Conservation (phyloP, 2,329 filamentous ascomycete genomes). For the Calonectria pteridis region DNA sequence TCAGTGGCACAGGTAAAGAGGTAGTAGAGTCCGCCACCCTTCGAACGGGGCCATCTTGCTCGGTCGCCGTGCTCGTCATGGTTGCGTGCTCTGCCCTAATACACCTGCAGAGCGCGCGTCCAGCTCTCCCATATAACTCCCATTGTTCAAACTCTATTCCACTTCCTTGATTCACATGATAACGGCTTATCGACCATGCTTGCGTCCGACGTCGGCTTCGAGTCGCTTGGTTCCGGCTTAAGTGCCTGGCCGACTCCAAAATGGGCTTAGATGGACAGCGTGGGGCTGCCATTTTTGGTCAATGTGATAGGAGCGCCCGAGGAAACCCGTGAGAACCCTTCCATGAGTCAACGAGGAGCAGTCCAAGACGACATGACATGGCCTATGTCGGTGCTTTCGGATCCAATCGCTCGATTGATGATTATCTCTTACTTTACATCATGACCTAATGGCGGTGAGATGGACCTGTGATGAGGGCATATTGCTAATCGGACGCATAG, state of each 20-base stretch:
- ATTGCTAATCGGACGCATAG: not conserved
- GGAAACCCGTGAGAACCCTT: not conserved
- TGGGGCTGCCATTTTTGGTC: not conserved
- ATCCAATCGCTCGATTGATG: not conserved
- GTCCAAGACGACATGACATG: not conserved
- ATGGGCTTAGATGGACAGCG: not conserved
- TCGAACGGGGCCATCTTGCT: not conserved
- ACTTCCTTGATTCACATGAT: not conserved
- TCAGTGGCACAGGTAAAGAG: not conserved
- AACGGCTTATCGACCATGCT: not conserved
- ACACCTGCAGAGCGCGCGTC: not conserved
- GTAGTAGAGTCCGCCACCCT: not conserved
- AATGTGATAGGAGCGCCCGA: not conserved
- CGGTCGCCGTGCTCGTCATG: not conserved
- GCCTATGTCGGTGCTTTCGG: not conserved
- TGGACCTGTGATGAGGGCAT: not conserved
- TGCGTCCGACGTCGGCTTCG: not conserved
- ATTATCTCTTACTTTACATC: not conserved
- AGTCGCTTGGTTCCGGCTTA: not conserved
- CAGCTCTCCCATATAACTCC: not conserved
- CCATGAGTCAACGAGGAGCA: not conserved
- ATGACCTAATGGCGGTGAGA: not conserved
- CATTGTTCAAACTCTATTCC: not conserved
- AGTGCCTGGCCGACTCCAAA: not conserved
- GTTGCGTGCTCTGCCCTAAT: too few species aligned